Base-by-base conservation (phyloP, 352 stramenopile genomes). In the Phytophthora pisi region DNA sequence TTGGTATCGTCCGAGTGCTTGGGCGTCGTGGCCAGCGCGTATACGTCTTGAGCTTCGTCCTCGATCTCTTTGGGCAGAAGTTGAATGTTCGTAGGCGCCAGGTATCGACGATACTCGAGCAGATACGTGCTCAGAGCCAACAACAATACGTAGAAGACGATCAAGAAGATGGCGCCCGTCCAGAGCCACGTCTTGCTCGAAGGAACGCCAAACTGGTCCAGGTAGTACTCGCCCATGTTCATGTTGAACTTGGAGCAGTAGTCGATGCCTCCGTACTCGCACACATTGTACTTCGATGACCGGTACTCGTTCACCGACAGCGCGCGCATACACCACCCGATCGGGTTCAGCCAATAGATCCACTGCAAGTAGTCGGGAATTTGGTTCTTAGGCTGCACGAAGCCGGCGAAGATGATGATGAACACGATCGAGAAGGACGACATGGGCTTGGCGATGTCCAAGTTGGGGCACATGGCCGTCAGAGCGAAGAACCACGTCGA, bases 261-360 rank as follows among this genome's bases (percentile, higher is more conserved):
- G 51, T 84, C 50, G 9, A 77, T 38, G 18, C 64, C 71, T 24
- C 68, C 68, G 51, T 68, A 84, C 20, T 61, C 57, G 30, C 73
- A 81, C 13, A 73, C 58, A 30, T 77, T 51, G 57, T 72, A 79
- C 47, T 62, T 66, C 34, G 45, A 57, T 50, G 63, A 38, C 26
- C 66, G 66, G 57, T 82, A 88, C 64, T 88, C 65, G 43, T 85
- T 85, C 28, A 85, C 64, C 49, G 61, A 57, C 10, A 84, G 50
- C n/a, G 75, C 72, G 26, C 79, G 77, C 47, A 83, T 74, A 43
- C 66, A 75, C 75, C 77, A 90, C 2, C 63, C 64, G 47, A 90
- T 77, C 0, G 82, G 82, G 46, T 88, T 56, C 2, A 55, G 2
- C 56, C 56, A 62, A 18, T 62, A 62, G 0, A 62, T 26, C 43